A percentile compares a stretch with the other conserved stretches of the same genome.
Evolutionary conservation across 352 stramenopile species (phyloP).

Genomic region (Bremia lactucae): DNA sequence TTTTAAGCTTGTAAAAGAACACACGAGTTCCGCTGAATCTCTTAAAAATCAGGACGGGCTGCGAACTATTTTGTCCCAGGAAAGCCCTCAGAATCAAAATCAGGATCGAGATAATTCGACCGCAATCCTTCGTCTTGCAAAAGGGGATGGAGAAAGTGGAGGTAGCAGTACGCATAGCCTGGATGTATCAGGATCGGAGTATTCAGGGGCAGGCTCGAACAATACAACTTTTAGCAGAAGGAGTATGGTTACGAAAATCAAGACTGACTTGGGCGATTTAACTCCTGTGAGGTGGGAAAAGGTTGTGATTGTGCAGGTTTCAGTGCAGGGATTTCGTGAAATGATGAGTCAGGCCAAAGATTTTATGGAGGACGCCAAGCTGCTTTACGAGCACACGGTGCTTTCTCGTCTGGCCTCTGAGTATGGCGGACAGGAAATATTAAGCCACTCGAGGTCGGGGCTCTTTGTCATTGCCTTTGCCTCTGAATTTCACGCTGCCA

Average conservation of each 20-base stretch:
- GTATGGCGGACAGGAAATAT: conserved; percentile 72
- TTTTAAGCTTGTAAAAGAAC: conserved; percentile 14
- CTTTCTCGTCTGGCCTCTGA: conserved; percentile 71
- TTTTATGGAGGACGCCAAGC: conserved; percentile 78
- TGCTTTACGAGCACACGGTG: conserved; percentile 82
- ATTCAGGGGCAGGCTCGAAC: conserved; percentile 15
- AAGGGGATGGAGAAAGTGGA: conserved; percentile 15
- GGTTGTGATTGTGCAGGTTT: conserved; percentile 78
- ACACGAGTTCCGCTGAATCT: conserved; percentile 10
- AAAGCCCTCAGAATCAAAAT: conserved; percentile 3
- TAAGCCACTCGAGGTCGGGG: conserved; percentile 61
- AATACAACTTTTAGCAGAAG: conserved; percentile 31
- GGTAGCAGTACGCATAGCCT: conserved; percentile 15
- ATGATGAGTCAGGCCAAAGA: conserved; percentile 70
- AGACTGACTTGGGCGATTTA: conserved; percentile 69
- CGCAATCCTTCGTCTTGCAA: conserved; percentile 12
- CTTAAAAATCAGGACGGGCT: conserved; percentile 3
- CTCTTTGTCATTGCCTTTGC: conserved; percentile 79
- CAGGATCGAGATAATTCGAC: conserved; percentile 12
- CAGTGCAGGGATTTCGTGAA: conserved; percentile 70
- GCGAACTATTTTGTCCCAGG: conserved; percentile 2
- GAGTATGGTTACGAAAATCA: conserved; percentile 49
- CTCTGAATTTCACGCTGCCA: conserved; percentile 79
- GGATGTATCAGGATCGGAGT: conserved; percentile 26
- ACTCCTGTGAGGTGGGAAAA: conserved; percentile 71